Evolutionary conservation across 2,329 filamentous ascomycete species (phyloP).

Genomic region (Sarocladium kiliense): DNA sequence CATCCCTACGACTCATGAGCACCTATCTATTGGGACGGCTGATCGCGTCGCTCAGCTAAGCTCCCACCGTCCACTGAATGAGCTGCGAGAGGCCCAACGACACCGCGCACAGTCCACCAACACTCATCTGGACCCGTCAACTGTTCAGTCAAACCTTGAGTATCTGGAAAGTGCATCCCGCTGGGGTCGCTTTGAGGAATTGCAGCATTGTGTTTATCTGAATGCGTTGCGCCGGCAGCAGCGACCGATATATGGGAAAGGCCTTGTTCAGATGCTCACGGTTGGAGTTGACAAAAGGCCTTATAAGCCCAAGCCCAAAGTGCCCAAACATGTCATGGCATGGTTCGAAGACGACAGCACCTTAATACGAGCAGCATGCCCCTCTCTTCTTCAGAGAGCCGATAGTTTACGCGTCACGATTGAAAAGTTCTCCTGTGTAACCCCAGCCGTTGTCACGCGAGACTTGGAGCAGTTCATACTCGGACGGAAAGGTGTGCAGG

Average conservation of each 20-base stretch:
- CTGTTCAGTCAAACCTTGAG: slow-evolving; percentile 62
- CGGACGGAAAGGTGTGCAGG: slow-evolving; percentile 52
- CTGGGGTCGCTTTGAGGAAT: slow-evolving; percentile 67
- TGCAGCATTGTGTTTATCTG: slow-evolving; percentile 75
- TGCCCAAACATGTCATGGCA: slow-evolving; percentile 58
- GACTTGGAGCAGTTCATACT: slow-evolving; percentile 67
- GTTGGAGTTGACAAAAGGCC: slow-evolving; percentile 56
- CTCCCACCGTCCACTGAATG: slow-evolving; percentile 63
- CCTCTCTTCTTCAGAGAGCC: slow-evolving; percentile 68
- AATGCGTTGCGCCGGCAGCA: slow-evolving; percentile 78
- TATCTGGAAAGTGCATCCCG: slow-evolving; percentile 68
- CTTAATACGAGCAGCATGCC: slow-evolving; percentile 61
- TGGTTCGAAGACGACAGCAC: slow-evolving; percentile 72
- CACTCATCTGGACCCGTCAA: slow-evolving; percentile 56
- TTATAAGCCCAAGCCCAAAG: slow-evolving; percentile 53
- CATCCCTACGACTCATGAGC: slow-evolving; percentile 66
- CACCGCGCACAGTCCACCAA: slow-evolving; percentile 51
- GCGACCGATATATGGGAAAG: slow-evolving; percentile 74
- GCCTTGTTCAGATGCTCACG: slow-evolving; percentile 69
- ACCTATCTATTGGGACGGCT: slow-evolving; percentile 49
- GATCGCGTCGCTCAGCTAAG: slow-evolving; percentile 60
- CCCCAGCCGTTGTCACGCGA: slow-evolving; percentile 78
- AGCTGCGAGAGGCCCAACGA: slow-evolving; percentile 68
- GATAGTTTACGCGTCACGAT: slow-evolving; percentile 68
- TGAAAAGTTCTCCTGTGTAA: slow-evolving; percentile 86